Evolutionary conservation across 768 basidiomycete species (phyloP), one percentile per base, ranked within the genome.

Genomic region (Vararia minispora): DNA sequence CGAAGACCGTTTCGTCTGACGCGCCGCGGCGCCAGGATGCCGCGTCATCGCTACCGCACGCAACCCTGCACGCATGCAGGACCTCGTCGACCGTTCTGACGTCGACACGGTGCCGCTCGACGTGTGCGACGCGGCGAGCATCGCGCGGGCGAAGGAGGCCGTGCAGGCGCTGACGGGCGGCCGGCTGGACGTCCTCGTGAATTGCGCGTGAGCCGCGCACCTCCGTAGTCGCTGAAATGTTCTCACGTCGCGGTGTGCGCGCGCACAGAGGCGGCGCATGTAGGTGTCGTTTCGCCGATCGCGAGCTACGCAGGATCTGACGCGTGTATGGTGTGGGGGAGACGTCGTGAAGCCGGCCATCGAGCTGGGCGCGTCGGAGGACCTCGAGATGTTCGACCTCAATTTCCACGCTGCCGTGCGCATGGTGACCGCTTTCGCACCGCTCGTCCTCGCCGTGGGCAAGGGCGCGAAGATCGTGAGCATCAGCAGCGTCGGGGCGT

Each of bases 371-470:
- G n/a, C n/a, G n/a, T n/a, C n/a, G n/a, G n/a, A n/a, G n/a, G n/a
- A n/a, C n/a, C n/a, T n/a, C 23, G 41, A 10, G 13, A 25, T 59
- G 10, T 60, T 58, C 36, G 56, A 61, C 11, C 50, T 55, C 14
- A 62, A 62, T 35, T 10, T 60, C 10, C 60, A 61, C 33, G 54
- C 48, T 2, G 48, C 54, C 3, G 57, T 62, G 54, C 24, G 36
- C 12, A 57, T 61, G 58, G 50, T 56, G 4, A 48, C 60, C 26
- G 54, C 46, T 34, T 62, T 62, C 33, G 24, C 49, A 1, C 49
- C 48, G 10, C 46, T 61, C 12, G 42, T 62, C 9, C 37, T 61
- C 23, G 48, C 51, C 2, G 48, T 50, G 9, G 49, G 40, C 14
- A 41, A 56, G 17, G 56, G 47, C 3, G n/a, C n/a, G n/a, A 47